These are phyloP conservation scores for Ocimum tenuiflorum DNA, from an alignment of 257 asterid species.

Conservation along the genomic window DNA sequence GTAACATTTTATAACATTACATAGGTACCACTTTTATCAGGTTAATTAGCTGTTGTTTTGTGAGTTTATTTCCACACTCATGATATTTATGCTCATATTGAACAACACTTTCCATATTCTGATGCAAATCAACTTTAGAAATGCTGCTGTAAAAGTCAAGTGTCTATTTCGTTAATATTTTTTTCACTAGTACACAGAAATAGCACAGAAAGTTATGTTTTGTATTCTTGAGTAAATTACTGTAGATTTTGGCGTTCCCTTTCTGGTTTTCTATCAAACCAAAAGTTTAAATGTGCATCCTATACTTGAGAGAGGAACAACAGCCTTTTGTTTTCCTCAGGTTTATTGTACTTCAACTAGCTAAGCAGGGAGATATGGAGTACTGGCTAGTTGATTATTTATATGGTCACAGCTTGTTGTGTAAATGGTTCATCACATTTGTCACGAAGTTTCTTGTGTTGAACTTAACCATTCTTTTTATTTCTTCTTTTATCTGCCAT, in stretches of 20 bases:
- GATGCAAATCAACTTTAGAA: neutral
- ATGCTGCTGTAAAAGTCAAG: neutral
- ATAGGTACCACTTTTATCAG: slow-evolving; percentile 9
- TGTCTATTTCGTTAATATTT: neutral
- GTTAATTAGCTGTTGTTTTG: neutral
- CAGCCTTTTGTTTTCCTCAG: neutral
- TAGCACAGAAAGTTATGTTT: neutral
- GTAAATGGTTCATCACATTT: neutral
- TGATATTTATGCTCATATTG: neutral
- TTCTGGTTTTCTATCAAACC: neutral
- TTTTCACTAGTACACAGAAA: neutral
- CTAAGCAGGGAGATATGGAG: slow-evolving; percentile 17
- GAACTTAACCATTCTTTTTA: neutral
- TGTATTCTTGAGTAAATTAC: neutral
- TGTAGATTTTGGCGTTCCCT: neutral
- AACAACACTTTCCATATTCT: neutral
- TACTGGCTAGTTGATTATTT: slow-evolving; percentile 11
- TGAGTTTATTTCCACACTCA: neutral
- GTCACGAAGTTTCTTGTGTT: neutral
- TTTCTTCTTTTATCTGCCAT: neutral
- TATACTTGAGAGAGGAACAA: slow-evolving; percentile 6
- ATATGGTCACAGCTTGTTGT: neutral
- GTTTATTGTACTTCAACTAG: neutral
- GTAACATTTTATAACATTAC: no score
- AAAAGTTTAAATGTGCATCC: neutral